These are phyloP conservation scores for Pleodorina starrii DNA, from an alignment of 139 green algal species.

Conservation along the genomic window DNA sequence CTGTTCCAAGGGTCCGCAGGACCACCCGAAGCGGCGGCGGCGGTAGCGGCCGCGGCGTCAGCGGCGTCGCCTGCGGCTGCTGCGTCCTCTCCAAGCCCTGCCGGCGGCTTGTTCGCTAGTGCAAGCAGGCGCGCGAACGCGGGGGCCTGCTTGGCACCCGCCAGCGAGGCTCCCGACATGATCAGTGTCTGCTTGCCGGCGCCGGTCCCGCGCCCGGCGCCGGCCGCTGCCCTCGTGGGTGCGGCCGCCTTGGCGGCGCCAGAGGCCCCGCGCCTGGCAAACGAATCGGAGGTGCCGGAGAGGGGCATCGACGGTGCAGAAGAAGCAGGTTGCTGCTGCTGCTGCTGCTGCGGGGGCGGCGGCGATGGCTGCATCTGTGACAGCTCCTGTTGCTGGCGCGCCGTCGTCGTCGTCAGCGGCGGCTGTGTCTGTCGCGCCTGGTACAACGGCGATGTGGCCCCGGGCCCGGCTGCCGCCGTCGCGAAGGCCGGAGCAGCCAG, in stretches of 20 bases:
- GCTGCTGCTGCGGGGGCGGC: not conserved
- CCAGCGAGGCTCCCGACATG: slow-evolving; percentile 4
- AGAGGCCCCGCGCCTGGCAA: not conserved
- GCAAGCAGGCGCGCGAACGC: slow-evolving; percentile 36
- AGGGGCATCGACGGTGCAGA: not conserved
- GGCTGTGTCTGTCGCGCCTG: not conserved
- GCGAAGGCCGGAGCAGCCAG: slow-evolving; percentile 23
- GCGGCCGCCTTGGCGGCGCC: not conserved
- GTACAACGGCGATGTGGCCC: not conserved
- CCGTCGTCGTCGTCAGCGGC: not conserved
- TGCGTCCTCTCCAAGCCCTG: not conserved
- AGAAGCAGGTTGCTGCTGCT: not conserved
- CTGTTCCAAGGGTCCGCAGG: no score
- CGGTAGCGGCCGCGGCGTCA: no score
- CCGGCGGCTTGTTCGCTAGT: not conserved
- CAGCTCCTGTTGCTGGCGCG: not conserved
- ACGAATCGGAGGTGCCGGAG: not conserved
- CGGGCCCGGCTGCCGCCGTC: not conserved
- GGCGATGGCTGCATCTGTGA: not conserved
- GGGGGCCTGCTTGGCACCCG: slow-evolving; percentile 20
- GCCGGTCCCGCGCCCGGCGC: not conserved
- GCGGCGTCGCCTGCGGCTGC: not conserved
- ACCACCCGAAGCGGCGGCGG: no score
- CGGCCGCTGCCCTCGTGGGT: not conserved
- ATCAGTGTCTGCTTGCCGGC: not conserved